Evolutionary conservation across 2,329 filamentous ascomycete species (phyloP), one percentile per base, ranked within the genome.

Genomic region (Byssothecium circinans): DNA sequence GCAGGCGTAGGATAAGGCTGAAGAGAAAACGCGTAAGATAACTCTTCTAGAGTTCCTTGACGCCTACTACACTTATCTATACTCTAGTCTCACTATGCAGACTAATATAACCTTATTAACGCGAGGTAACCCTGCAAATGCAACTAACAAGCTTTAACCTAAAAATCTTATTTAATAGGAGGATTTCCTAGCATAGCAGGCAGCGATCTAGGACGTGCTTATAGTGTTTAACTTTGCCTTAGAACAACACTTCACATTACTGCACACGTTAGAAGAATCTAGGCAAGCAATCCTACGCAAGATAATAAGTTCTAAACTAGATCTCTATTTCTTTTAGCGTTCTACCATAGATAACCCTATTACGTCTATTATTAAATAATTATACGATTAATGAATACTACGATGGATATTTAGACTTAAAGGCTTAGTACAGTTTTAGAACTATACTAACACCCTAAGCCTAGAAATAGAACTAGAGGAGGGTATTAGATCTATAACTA

Each of bases 371-470:
- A 42, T 59, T 33, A 17, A 57, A 41, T 33, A 35, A 20, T 14
- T 60, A 41, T 45, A 53, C 35, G 34, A 50, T 33, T 8, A 56
- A 2, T 18, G 18, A 33, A 29, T 15, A 33, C 46, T 61, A 25
- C 43, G 45, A 45, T 40, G 34, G 41, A 50, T 27, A 22, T 61
- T 59, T 46, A 22, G 45, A 33, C 50, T 60, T 7, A 11, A 54
- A 25, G 57, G 56, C 20, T 54, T 48, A 17, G 40, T 61, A 32
- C 29, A 39, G 27, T 61, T 61, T 47, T 41, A 59, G 47, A 61
- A 61, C 37, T 43, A 61, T 41, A 44, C 47, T 11, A 61, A 61
- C 46, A 59, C 57, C 8, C 52, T 61, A 17, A 58, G 49, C 47
- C 49, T 39, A 12, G 54, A 59, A 22, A 12, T 27, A 18, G 34